Percentiles rank a stretch among this genome's conserved stretches.
These are phyloP conservation scores for Primulina tabacum DNA, from an alignment of 257 asterid genomes.

Conservation along the genomic window DNA sequence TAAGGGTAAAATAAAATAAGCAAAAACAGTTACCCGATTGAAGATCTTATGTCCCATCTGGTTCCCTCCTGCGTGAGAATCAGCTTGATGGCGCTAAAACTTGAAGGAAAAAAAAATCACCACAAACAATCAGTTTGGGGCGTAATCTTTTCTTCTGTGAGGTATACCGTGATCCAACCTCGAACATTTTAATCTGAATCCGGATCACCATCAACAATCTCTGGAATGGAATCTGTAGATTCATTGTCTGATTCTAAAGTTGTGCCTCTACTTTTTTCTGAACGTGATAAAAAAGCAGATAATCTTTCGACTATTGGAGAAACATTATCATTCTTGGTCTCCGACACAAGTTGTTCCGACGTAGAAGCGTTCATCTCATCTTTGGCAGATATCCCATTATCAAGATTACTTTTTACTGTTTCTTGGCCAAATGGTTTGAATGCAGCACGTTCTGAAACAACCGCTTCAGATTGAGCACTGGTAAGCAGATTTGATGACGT, in stretches of 20 bases:
- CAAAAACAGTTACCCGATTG: not conserved
- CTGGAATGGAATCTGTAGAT: not conserved
- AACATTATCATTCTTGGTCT: not conserved
- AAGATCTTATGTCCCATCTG: not conserved
- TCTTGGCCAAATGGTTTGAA: slow-evolving; percentile 19
- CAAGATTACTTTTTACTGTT: not conserved
- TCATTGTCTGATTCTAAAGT: not conserved
- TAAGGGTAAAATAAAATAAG: too few relatives aligned
- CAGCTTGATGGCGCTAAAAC: too few relatives aligned
- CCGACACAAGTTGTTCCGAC: not conserved
- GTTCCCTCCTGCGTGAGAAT: too few relatives aligned
- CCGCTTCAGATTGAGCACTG: slow-evolving; percentile 2
- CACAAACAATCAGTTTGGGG: too few relatives aligned
- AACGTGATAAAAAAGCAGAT: not conserved
- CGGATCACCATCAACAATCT: not conserved
- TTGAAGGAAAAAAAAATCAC: too few relatives aligned
- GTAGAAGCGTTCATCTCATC: not conserved
- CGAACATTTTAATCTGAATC: not conserved
- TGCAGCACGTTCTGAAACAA: slow-evolving; percentile 16
- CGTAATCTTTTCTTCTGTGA: too few relatives aligned
- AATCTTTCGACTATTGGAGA: not conserved
- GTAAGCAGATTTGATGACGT: slow-evolving; percentile 9
- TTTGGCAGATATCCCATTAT: not conserved
- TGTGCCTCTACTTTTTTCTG: not conserved
- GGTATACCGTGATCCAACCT: not conserved